Base-by-base conservation (phyloP, 2,329 filamentous ascomycete species). In the Aspergillus carbonarius region DNA sequence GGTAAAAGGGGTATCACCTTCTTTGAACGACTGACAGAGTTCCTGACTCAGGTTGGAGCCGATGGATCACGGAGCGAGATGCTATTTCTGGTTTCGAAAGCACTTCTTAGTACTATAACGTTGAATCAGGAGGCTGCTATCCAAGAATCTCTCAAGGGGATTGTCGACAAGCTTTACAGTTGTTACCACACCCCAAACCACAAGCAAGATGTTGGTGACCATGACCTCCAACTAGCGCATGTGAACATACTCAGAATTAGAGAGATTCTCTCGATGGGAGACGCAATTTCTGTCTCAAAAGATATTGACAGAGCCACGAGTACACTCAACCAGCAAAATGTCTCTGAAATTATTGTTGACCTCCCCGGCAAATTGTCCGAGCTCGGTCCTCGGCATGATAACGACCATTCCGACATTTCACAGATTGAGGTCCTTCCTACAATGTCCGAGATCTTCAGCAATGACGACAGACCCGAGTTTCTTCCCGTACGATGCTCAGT, bases 281-380 rank as follows among this genome's bases (percentile, higher is more conserved):
- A 57, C 20, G 20, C n/a, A 12, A 27, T 57, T 37, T 1, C 27
- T 9, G 40, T 23, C 17, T 23, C 37, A 13, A 20, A 34, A 3
- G n/a, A 20, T 15, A 27, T 27, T 2, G n/a, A 37, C 1, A 15
- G 3, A 5, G 2, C 20, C 4, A 12, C 3, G 20, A 20, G 5
- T 4, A 18, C 12, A 6, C 13, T 6, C 6, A 34, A 42, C 35
- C 42, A 3, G n/a, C 23, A 48, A n/a, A 12, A n/a, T 8, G 10
- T 7, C 42, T 9, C 40, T 13, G 20, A 23, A 8, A 39, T 51
- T 13, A 23, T 17, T 1, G 32, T 58, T 17, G 59, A 60, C 17
- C 32, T 60, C 15, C 59, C 59, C n/a, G 59, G 59, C 1, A 32
- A 58, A 23, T 13, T 58, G 17, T 58, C 59, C 9, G 44, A 48